These are phyloP conservation scores for Austroboletus festivus DNA, from an alignment of 768 basidiomycete species.

Conservation along the genomic window DNA sequence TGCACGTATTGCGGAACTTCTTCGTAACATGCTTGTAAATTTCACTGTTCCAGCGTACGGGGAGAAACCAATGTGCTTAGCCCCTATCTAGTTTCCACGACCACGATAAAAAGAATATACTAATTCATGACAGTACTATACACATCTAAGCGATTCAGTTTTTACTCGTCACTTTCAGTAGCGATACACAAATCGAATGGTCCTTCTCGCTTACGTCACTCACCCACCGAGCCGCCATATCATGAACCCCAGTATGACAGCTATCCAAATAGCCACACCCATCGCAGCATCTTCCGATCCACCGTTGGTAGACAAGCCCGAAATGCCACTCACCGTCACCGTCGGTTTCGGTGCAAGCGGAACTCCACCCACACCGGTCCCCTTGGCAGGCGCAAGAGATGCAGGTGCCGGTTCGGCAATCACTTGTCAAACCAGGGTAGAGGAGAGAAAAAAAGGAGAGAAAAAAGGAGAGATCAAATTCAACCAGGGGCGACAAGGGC, in stretches of 20 bases:
- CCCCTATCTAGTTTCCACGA: too few species aligned
- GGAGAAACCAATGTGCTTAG: too few species aligned
- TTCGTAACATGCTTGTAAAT: too few species aligned
- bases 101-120: too few species aligned
- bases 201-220: neutral
- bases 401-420: slow-evolving; percentile 42
- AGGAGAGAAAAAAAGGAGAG: neutral
- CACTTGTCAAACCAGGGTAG: slow-evolving; percentile 24
- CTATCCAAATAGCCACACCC: slow-evolving; percentile 18
- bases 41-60: too few species aligned
- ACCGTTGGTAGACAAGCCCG: slow-evolving; percentile 11
- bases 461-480: neutral
- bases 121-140: too few species aligned
- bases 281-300: slow-evolving; percentile 11
- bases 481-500: too few species aligned
- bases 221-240: slow-evolving; percentile 19
- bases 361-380: slow-evolving; percentile 28
- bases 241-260: slow-evolving; percentile 7
- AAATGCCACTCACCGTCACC: slow-evolving; percentile 8
- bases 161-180: too few species aligned
- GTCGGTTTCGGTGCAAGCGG: slow-evolving; percentile 25
- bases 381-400: slow-evolving; percentile 19
- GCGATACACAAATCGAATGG: too few species aligned
- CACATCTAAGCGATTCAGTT: too few species aligned
- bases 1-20: too few species aligned